Evolutionary conservation across 176 grass and related monocot genomes (phyloP).

Genomic region (Triticum timopheevii): DNA sequence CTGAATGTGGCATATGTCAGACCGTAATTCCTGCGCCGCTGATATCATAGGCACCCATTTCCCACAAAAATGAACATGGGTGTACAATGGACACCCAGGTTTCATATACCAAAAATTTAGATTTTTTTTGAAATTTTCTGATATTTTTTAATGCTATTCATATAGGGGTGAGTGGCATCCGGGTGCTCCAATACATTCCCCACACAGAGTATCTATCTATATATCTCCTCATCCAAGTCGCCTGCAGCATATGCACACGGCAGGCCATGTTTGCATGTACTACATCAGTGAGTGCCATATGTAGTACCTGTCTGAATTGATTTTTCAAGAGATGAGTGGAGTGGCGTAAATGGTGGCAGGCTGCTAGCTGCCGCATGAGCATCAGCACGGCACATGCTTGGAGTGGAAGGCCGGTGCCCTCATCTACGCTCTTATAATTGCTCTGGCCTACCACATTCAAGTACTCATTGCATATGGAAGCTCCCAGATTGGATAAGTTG

Average conservation of each 20-base stretch:
- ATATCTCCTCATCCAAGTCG: neutral
- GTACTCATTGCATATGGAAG: neutral
- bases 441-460: neutral
- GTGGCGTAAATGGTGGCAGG: neutral
- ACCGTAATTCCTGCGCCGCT: too few relatives aligned
- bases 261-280: too few relatives aligned
- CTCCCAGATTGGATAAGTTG: neutral
- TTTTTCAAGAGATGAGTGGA: neutral
- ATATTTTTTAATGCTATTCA: too few relatives aligned
- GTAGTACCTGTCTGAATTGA: neutral
- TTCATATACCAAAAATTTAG: too few relatives aligned
- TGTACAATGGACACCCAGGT: too few relatives aligned
- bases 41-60: too few relatives aligned
- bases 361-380: neutral
- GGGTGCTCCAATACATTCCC: too few relatives aligned
- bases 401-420: neutral
- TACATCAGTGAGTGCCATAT: too few relatives aligned
- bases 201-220: neutral
- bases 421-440: neutral
- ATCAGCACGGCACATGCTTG: neutral
- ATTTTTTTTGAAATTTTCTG: too few relatives aligned
- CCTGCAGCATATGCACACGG: neutral
- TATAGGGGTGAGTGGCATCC: too few relatives aligned
- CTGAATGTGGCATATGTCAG: too few relatives aligned
- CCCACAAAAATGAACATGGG: too few relatives aligned